Evolutionary conservation across 306 rosid genomes (phyloP), one percentile per base, ranked within the genome.

Genomic region (Geum urbanum): DNA sequence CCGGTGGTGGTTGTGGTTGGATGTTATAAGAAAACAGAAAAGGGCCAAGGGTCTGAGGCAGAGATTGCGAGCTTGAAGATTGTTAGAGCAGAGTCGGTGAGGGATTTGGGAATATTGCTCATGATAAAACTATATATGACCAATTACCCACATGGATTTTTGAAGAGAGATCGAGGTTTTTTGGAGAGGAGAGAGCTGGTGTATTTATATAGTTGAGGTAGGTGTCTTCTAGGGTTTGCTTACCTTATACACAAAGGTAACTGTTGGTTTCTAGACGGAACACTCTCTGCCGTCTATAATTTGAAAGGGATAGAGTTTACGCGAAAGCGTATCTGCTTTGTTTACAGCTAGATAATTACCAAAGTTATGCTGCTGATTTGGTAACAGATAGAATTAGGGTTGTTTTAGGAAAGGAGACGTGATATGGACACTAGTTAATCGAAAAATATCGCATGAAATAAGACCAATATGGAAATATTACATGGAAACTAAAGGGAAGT

Each of bases 21-120:
- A 9, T 77, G 86, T 61, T 91, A 88, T 71, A 79, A 87, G 90
- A 86, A 78, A 74, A 78, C 74, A 55, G 99, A 87, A 70, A 95
- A 95, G 48, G 95, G 97, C 99, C 99, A 95, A 59, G 97, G 97
- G 50, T 91, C 95, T 1, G 97, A 88, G 10, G 95, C 69, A 13
- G 99, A 94, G 44, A 91, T 94, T 46, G 92, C 84, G 4, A 94
- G 97, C 40, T 81, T 83, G 81, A 91, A 94, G 75, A 91, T 90
- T 53, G 89, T 79, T 0, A 83, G 57, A 47, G 95, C 77, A 54
- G 96, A 77, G 67, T 89, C 97, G 40, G 87, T 94, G 80, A 94
- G 86, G 73, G 99, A 83, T 47, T 59, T 83, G 9, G 97, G 99
- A 75, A 95, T 91, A 35, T 91, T 95, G 95, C 88, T 91, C 97